Conservation (phyloP, 1,284 basidiomycete species). For the Marasmius oreades region DNA sequence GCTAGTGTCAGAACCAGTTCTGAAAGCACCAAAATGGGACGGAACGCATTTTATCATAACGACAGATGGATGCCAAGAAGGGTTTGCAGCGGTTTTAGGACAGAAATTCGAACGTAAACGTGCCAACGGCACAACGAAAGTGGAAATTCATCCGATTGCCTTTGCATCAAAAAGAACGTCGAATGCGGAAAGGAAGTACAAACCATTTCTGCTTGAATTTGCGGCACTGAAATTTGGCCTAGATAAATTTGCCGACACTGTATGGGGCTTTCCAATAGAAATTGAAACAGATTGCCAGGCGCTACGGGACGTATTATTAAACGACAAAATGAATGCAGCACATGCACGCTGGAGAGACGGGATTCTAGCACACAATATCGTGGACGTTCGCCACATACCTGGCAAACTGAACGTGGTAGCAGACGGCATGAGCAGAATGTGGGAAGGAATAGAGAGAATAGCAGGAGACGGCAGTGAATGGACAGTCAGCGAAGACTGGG, state of each 20-base stretch:
- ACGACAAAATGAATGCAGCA: constrained; percentile 10
- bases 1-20: constrained; percentile 16
- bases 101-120: constrained; percentile 2
- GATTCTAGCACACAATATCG: constrained; percentile 14
- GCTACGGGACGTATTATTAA: constrained; percentile 13
- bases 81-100: constrained; percentile 15
- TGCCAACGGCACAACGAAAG: neutral
- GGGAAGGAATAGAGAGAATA: constrained; percentile 5
- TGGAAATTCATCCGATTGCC: constrained; percentile 1
- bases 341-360: constrained; percentile 15
- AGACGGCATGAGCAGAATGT: constrained; percentile 13
- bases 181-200: constrained; percentile 3
- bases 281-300: constrained; percentile 20
- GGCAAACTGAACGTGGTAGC: constrained; percentile 10
- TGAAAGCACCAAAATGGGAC: constrained; percentile 11
- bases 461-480: constrained; percentile 29
- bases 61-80: constrained; percentile 3
- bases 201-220: constrained; percentile 6
- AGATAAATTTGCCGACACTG: constrained; percentile 18
- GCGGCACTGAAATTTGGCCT: constrained; percentile 13
- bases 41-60: constrained; percentile 18
- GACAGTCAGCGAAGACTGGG: constrained; percentile 19
- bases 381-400: constrained; percentile 12
- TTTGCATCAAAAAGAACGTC: constrained; percentile 8
- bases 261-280: constrained; percentile 17